These are phyloP conservation scores for Saccharomyces pastorianus DNA, from an alignment of 1,139 yeast species.

Conservation along the genomic window DNA sequence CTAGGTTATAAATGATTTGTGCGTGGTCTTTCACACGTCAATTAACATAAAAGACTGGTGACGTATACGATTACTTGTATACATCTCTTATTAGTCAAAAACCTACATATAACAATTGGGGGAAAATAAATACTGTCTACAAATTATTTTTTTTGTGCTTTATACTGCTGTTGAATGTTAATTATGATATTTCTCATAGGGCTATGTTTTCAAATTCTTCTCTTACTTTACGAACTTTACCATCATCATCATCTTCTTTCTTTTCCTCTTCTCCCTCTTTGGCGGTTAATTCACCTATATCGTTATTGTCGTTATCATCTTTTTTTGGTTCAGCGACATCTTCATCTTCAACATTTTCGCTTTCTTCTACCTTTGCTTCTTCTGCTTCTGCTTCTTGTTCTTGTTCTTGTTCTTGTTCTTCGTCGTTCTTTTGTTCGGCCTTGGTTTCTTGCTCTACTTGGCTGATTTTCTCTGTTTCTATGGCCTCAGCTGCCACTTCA, in stretches of 20 bases:
- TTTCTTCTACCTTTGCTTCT: no score
- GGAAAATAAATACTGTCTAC: background rate
- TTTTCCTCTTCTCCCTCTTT: slow-evolving; percentile 2
- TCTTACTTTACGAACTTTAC: slow-evolving; percentile 2
- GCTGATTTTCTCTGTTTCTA: slow-evolving; percentile 7
- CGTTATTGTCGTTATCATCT: background rate
- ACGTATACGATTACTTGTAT: background rate
- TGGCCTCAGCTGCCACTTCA: slow-evolving; percentile 4
- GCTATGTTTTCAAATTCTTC: slow-evolving; percentile 3
- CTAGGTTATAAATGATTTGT: no score
- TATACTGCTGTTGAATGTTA: background rate
- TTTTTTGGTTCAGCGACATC: slow-evolving; percentile 1
- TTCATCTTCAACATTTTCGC: slow-evolving; percentile 2
- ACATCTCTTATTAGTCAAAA: background rate
- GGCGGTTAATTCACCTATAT: slow-evolving; percentile 1
- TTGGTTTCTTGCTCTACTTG: background rate
- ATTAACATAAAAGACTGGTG: background rate
- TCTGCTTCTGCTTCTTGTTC: no score
- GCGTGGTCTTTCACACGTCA: background rate
- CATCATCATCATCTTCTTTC: slow-evolving; percentile 1
- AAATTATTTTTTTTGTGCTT: background rate
- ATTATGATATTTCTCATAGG: slow-evolving; percentile 2
- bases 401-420: background rate
- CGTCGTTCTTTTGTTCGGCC: slow-evolving; percentile 6
- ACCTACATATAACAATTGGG: background rate